phyloP scores from a whole-genome alignment of 495 filamentous ascomycete species.

The Rhypophila decipiens region DNA sequence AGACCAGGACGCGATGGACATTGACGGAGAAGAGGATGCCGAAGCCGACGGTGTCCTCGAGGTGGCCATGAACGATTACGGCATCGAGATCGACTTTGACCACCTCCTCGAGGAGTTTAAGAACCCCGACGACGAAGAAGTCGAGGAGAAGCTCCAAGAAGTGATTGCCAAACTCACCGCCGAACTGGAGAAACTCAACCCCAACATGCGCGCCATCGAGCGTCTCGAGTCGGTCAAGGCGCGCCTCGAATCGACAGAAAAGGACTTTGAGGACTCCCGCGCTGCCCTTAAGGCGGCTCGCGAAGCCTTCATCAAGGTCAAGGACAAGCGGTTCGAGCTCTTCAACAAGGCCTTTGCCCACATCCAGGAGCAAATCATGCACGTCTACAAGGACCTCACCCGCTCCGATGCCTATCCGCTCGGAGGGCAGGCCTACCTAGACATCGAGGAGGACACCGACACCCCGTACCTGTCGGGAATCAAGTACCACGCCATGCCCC shows the following conservation, averaged over 20 bases:
- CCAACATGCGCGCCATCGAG: constrained; percentile 92
- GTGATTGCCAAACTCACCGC: constrained; percentile 64
- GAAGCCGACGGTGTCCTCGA: constrained; percentile 53
- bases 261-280: constrained; percentile 81
- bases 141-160: constrained; percentile 74
- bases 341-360: constrained; percentile 94
- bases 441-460: constrained; percentile 82
- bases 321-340: constrained; percentile 75
- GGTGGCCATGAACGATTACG: constrained; percentile 68
- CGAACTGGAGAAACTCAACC: constrained; percentile 87
- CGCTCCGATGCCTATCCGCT: constrained; percentile 75
- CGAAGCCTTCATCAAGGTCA: constrained; percentile 74
- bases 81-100: constrained; percentile 87
- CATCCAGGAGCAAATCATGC: constrained; percentile 88
- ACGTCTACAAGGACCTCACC: constrained; percentile 93
- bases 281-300: constrained; percentile 64
- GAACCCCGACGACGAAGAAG: constrained; percentile 62
- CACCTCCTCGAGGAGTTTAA: constrained; percentile 79
- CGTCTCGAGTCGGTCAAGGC: constrained; percentile 80
- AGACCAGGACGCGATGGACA: constrained; percentile 81
- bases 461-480: constrained; percentile 85
- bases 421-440: constrained; percentile 91
- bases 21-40: constrained; percentile 62
- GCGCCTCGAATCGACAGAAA: constrained; percentile 76
- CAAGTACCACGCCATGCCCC: constrained; percentile 98